Percentiles rank a stretch among this genome's conserved stretches.
Conservation (phyloP, 371 early-diverging fungal species). For the Apophysomyces variabilis region DNA sequence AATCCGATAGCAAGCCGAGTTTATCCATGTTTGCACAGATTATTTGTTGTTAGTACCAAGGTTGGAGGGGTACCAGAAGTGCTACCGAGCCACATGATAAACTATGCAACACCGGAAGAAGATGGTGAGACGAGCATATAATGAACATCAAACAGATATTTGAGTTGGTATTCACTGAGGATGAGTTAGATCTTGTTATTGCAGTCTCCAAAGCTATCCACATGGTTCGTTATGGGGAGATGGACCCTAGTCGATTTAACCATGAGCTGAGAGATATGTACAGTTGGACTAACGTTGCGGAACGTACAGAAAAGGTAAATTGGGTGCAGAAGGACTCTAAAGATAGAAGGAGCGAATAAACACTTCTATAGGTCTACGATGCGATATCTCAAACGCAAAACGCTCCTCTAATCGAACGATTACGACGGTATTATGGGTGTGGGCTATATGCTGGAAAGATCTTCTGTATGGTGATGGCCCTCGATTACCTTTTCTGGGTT, state of each 20-base stretch:
- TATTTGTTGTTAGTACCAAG: slow-evolving; percentile 96
- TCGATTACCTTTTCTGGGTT: slow-evolving; percentile 82
- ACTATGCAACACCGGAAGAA: slow-evolving; percentile 91
- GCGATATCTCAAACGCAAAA: slow-evolving; percentile 65
- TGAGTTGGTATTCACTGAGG: neutral
- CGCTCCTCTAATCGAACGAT: slow-evolving; percentile 83
- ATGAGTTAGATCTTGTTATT: slow-evolving; percentile 68
- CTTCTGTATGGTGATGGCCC: slow-evolving; percentile 86
- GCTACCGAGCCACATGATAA: slow-evolving; percentile 94
- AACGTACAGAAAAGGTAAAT: slow-evolving; percentile 82
- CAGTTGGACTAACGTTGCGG: slow-evolving; percentile 94
- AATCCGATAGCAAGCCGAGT: neutral
- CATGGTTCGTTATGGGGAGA: slow-evolving; percentile 66
- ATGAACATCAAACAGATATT: neutral
- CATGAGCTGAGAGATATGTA: slow-evolving; percentile 91
- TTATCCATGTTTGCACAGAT: slow-evolving; percentile 45
- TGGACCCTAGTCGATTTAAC: slow-evolving; percentile 80
- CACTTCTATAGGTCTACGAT: slow-evolving; percentile 64
- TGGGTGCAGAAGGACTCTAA: neutral
- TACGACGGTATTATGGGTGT: slow-evolving; percentile 86
- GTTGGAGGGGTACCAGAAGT: slow-evolving; percentile 99
- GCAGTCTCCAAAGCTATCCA: slow-evolving; percentile 79
- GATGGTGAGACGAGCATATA: slow-evolving; percentile 62
- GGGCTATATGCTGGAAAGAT: slow-evolving; percentile 94
- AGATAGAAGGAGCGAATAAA: neutral